Evolutionary conservation across 352 stramenopile species (phyloP), one percentile per base, ranked within the genome.

Genomic region (Phytophthora cactorum): DNA sequence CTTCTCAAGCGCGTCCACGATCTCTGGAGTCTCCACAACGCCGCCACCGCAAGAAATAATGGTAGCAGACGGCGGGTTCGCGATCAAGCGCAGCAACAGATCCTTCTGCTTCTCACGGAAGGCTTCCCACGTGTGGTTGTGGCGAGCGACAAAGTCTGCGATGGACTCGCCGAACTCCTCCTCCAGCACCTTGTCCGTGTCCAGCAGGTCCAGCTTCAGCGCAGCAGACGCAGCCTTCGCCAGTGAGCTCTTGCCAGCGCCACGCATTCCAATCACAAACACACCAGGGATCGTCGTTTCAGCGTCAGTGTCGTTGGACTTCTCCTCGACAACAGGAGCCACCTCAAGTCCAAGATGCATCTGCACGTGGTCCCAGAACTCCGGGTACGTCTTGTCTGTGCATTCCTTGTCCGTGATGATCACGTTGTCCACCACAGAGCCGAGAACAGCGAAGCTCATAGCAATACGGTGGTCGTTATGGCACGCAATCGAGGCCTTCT

Each of bases 381-480:
- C 98, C 3, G 97, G 97, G 74, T 99, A 99, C 39, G 97, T 99
- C 83, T 99, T 99, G 59, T 95, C 92, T 5, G 96, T 99, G 77
- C 97, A 99, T 52, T 96, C 94, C 63, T 98, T 98, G 82, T 99
- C 97, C 59, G 96, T 91, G 74, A 99, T 98, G 44, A 96, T 89
- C 5, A 99, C 90, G 66, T 98, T 93, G 31, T 78, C 62, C 31
- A 91, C 83, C 5, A 98, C 95, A 12, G 96, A 86, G 8, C 86
- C 96, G 60, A 98, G 96, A 29, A 98, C 95, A 3, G 93, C 97
- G 75, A 99, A 99, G 63, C 95, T 98, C 97, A 99, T 99, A 22
- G 97, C 97, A 79, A 99, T 99, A 58, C 97, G 90, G 76, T 99
- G 97, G 82, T 99, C 97, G 66, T 99, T 98, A 80, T 99, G 98